Percentiles rank a stretch among this genome's conserved stretches.
Evolutionary conservation across 2,329 filamentous ascomycete species (phyloP).

Genomic region (Pyrenophora teres): DNA sequence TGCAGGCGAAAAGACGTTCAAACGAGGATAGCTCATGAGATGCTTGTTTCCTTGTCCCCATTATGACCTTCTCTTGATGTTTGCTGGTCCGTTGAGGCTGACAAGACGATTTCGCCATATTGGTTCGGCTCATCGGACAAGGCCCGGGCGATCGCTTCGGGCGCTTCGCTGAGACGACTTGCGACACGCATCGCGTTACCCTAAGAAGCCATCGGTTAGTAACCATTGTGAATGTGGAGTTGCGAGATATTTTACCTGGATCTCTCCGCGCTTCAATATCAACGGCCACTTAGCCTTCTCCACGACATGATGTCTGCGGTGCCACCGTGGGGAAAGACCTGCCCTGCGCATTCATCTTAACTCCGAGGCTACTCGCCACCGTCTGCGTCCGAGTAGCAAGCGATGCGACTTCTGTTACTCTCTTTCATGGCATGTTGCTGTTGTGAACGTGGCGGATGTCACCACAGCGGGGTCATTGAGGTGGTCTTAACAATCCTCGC

Average conservation of each 20-base stretch:
- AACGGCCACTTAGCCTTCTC: not conserved
- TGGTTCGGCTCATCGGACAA: conserved; percentile 17
- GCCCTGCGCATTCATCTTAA: not conserved
- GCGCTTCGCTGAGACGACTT: conserved; percentile 11
- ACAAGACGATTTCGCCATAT: conserved; percentile 2
- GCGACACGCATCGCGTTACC: conserved; percentile 6
- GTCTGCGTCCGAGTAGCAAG: not conserved
- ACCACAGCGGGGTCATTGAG: conserved; percentile 12
- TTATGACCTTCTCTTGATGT: conserved; percentile 14
- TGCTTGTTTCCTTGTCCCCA: not conserved
- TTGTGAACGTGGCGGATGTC: conserved; percentile 17
- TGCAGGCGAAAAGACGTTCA: not conserved
- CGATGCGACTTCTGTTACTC: not conserved
- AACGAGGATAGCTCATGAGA: not conserved
- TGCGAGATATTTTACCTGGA: conserved; percentile 1
- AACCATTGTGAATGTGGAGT: not conserved
- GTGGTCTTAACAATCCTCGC: conserved; percentile 6
- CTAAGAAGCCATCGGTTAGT: conserved; percentile 11
- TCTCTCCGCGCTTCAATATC: conserved; percentile 2
- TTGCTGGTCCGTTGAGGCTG: conserved; percentile 3
- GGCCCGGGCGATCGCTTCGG: conserved; percentile 14
- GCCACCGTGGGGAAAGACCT: not conserved
- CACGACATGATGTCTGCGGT: not conserved
- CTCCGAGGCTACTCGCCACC: not conserved
- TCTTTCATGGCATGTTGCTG: conserved; percentile 5